Evolutionary conservation across 2,329 filamentous ascomycete genomes (phyloP), one percentile per base, ranked within the genome.

Genomic region (Drechslerella coelobrocha): DNA sequence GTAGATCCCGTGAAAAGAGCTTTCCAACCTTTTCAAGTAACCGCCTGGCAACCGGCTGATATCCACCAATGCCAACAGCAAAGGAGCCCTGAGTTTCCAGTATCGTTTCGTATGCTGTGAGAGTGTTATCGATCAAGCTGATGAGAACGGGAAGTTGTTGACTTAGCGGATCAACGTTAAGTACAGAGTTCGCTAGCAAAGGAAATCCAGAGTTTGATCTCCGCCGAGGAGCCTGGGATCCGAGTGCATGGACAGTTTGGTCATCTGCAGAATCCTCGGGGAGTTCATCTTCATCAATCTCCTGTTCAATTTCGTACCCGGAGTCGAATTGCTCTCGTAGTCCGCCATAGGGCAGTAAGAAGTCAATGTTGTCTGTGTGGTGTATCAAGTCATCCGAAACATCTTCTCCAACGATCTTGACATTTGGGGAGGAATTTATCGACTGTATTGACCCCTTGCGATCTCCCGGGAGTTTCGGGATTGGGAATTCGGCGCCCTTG

Each of bases 271-370:
- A 6, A 39, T 39, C 34, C 34, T 39, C 34, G 34, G 34, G 34
- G 34, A 39, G 17, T n/a, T 39, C 34, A 45, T 68, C 63, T 12
- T 47, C 63, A 1, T 39, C 50, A 8, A 51, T 41, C 37, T 68
- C 63, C n/a, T 68, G 63, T 27, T 68, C 63, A 14, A 68, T 68
- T 43, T 68, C 63, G 17, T 68, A 68, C 26, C 63, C 63, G 7
- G 63, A 68, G 31, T 68, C 63, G 27, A 68, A 68, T 29, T 68
- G 63, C 27, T 68, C 63, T 10, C 50, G 56, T 55, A 68, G 26
- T 14, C 63, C 63, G 45, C 63, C 63, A 19, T 61, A 68, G n/a
- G 63, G 63, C 19, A 68, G 19, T 23, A 68, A 37, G 52, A 68
- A 68, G 31, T 68, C 63, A 43, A 68, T 68, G 51, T 50, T 61